Evolutionary conservation across 73 alveolate species (phyloP).

Genomic region (Effrenium voratum): DNA sequence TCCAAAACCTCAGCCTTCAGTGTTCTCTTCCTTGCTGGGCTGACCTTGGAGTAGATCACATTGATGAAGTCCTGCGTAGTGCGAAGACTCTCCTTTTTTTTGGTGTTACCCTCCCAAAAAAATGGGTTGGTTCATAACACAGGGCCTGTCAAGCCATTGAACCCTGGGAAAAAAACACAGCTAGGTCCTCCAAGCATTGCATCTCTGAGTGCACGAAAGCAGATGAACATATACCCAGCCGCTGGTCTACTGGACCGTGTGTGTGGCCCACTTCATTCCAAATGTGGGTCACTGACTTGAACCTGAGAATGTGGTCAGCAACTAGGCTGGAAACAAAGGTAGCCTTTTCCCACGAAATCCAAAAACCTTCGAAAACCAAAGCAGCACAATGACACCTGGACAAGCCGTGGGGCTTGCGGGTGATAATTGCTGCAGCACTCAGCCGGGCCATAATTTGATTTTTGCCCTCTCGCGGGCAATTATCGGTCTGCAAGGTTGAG

Average conservation of each 20-base stretch:
- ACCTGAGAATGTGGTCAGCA: too few species aligned
- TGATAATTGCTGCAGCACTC: background rate
- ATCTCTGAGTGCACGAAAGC: background rate
- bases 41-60: background rate
- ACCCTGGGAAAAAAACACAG: background rate
- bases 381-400: background rate
- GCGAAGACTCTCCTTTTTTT: background rate
- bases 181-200: background rate
- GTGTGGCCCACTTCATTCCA: conserved; percentile 44
- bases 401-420: background rate
- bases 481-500: background rate
- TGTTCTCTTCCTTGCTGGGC: background rate
- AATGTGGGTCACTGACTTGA: background rate
- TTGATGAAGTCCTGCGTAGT: background rate
- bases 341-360: background rate
- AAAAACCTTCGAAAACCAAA: background rate
- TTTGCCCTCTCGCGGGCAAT: background rate
- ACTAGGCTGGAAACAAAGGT: too few species aligned
- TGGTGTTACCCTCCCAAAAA: background rate
- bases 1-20: background rate
- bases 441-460: background rate
- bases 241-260: conserved; percentile 18
- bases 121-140: background rate
- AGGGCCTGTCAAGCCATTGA: background rate
- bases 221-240: background rate